These are phyloP conservation scores for Gynostemma pentaphyllum DNA, from an alignment of 306 rosid genomes.

Conservation along the genomic window DNA sequence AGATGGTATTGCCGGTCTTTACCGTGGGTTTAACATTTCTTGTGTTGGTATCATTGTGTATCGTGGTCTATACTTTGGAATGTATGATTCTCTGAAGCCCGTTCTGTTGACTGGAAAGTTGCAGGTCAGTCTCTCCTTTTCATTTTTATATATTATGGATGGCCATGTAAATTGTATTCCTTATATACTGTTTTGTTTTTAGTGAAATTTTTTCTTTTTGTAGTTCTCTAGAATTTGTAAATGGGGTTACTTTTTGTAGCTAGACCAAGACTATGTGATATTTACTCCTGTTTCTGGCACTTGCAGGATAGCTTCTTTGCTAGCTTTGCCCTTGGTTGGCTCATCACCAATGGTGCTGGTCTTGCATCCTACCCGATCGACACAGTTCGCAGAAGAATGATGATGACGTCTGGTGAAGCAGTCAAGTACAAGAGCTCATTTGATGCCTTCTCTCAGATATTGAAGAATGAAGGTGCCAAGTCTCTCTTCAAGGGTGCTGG, in stretches of 20 bases:
- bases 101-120: constrained; percentile 45
- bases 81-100: constrained; percentile 78
- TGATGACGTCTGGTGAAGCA: constrained; percentile 98
- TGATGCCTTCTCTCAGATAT: constrained; percentile 62
- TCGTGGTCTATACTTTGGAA: constrained; percentile 74
- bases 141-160: no score
- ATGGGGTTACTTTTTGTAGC: no score
- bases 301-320: constrained; percentile 78
- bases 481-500: constrained; percentile 95
- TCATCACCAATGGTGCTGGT: constrained; percentile 56
- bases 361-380: constrained; percentile 78
- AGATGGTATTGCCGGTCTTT: constrained; percentile 72
- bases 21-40: constrained; percentile 75
- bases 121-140: constrained; percentile 29
- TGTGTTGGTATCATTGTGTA: constrained; percentile 62
- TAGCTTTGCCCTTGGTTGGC: constrained; percentile 79
- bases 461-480: constrained; percentile 81
- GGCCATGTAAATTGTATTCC: no score
- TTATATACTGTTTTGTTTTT: no score
- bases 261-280: no score
- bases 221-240: no score
- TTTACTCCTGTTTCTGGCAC: not conserved
- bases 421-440: constrained; percentile 78
- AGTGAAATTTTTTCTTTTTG: no score
- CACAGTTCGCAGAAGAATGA: constrained; percentile 95